A percentile compares a stretch with the other conserved stretches of the same genome.
Evolutionary conservation across 805 yeast genomes (phyloP).

Genomic region (Kodamaea hsintzibuensis): DNA sequence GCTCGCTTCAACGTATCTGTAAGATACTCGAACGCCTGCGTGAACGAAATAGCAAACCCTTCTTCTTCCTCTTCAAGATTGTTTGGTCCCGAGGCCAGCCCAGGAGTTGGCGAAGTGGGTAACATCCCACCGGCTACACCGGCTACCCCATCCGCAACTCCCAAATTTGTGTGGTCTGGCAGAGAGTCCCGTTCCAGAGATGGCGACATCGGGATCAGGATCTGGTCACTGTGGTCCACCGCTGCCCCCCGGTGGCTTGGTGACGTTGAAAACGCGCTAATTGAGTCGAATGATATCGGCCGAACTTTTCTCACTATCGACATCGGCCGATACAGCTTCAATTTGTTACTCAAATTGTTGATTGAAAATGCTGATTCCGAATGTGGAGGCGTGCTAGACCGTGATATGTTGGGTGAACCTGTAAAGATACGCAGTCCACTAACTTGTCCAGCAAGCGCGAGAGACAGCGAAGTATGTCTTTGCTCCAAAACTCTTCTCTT

Average conservation of each 20-base stretch:
- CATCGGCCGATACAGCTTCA: conserved; percentile 8
- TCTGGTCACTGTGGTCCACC: background rate
- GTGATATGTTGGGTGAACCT: background rate
- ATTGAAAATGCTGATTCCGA: conserved; percentile 19
- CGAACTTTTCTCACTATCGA: conserved; percentile 7
- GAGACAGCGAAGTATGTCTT: background rate
- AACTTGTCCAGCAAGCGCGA: background rate
- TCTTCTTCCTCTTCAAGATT: conserved; percentile 8
- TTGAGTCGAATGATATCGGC: background rate
- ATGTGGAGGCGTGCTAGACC: conserved; percentile 1
- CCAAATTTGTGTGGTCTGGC: background rate
- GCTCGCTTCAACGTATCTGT: conserved; percentile 60
- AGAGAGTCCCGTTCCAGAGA: background rate
- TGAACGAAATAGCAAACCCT: conserved; percentile 36
- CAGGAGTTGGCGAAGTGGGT: background rate
- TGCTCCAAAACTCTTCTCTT: conserved; percentile 12
- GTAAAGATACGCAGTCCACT: background rate
- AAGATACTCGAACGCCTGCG: conserved; percentile 67
- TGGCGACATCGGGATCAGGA: background rate
- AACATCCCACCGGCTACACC: conserved; percentile 2
- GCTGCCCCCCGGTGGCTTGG: background rate
- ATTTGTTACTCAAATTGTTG: conserved; percentile 27
- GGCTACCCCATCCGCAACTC: background rate
- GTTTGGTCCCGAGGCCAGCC: background rate
- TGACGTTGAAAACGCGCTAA: background rate